phyloP scores from a whole-genome alignment of 305 asterid species.

The Rubia peregrina region DNA sequence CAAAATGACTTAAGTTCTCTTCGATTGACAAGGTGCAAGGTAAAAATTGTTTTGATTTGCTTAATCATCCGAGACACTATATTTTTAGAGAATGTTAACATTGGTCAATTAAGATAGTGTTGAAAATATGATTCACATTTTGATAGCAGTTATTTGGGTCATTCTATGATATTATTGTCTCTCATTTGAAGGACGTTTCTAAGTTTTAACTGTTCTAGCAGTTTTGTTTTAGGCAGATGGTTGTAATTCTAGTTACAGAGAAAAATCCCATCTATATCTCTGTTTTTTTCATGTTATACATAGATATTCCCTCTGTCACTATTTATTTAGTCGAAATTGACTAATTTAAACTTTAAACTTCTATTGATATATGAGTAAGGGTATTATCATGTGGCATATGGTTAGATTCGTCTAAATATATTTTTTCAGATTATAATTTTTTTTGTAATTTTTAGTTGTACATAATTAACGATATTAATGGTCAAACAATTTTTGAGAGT shows the following conservation, averaged over 20 bases:
- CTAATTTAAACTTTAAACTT: too few relatives aligned
- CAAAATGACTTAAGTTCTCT: conserved; percentile 8
- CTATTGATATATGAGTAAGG: too few relatives aligned
- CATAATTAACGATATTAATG: too few relatives aligned
- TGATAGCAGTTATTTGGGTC: background rate
- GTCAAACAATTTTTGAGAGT: too few relatives aligned
- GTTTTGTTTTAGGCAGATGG: too few relatives aligned
- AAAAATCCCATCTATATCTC: background rate
- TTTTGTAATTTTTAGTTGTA: too few relatives aligned
- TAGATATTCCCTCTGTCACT: too few relatives aligned
- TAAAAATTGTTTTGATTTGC: background rate
- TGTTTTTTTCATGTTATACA: background rate
- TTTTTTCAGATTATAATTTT: too few relatives aligned
- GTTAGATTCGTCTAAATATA: too few relatives aligned
- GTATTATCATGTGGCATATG: too few relatives aligned
- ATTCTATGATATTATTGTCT: background rate
- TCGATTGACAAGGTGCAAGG: background rate
- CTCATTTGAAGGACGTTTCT: background rate
- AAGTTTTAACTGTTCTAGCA: background rate
- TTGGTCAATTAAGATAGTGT: background rate
- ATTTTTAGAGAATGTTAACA: background rate
- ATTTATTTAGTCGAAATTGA: too few relatives aligned
- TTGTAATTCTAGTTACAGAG: background rate
- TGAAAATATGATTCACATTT: background rate
- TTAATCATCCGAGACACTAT: conserved; percentile 5